These are phyloP conservation scores for Hypoxylon sp. DNA, from an alignment of 2,329 filamentous ascomycete species.

Conservation along the genomic window DNA sequence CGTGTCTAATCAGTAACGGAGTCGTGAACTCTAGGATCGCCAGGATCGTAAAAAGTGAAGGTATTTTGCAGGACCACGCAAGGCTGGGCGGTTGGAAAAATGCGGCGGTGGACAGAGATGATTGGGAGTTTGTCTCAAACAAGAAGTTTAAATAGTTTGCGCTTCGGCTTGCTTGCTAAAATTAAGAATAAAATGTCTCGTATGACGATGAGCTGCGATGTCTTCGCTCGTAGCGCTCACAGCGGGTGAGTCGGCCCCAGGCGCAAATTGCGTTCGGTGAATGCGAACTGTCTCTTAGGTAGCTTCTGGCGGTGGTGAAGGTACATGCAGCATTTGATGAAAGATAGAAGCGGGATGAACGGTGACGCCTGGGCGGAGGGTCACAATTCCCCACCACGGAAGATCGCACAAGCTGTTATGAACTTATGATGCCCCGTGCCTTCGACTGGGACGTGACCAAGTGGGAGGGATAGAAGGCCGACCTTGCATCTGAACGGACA, in stretches of 20 bases:
- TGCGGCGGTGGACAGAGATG: slow-evolving; percentile 48
- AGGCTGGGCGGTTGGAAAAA: slow-evolving; percentile 49
- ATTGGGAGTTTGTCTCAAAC: slow-evolving; percentile 53
- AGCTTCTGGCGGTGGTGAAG: slow-evolving; percentile 51
- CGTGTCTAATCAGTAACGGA: slow-evolving; percentile 38
- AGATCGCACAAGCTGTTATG: slow-evolving; percentile 58
- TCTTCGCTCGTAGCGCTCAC: slow-evolving; percentile 54
- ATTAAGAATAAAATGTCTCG: slow-evolving; percentile 61
- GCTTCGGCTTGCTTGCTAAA: slow-evolving; percentile 53
- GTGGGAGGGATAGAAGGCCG: slow-evolving; percentile 56
- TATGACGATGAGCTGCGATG: slow-evolving; percentile 55
- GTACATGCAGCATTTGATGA: slow-evolving; percentile 48
- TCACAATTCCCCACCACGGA: slow-evolving; percentile 58
- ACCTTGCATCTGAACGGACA: slow-evolving; percentile 57
- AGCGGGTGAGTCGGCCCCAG: slow-evolving; percentile 50
- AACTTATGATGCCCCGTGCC: slow-evolving; percentile 56
- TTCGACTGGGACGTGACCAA: slow-evolving; percentile 55
- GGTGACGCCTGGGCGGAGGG: slow-evolving; percentile 56
- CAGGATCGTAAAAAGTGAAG: slow-evolving; percentile 42
- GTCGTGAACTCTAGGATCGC: slow-evolving; percentile 32
- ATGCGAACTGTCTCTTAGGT: slow-evolving; percentile 46
- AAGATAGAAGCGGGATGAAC: slow-evolving; percentile 53
- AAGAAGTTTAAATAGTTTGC: slow-evolving; percentile 59
- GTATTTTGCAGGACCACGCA: slow-evolving; percentile 47
- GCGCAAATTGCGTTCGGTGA: slow-evolving; percentile 51